Evolutionary conservation across 257 asterid genomes (phyloP), one percentile per base, ranked within the genome.

Genomic region (Striga asiatica): DNA sequence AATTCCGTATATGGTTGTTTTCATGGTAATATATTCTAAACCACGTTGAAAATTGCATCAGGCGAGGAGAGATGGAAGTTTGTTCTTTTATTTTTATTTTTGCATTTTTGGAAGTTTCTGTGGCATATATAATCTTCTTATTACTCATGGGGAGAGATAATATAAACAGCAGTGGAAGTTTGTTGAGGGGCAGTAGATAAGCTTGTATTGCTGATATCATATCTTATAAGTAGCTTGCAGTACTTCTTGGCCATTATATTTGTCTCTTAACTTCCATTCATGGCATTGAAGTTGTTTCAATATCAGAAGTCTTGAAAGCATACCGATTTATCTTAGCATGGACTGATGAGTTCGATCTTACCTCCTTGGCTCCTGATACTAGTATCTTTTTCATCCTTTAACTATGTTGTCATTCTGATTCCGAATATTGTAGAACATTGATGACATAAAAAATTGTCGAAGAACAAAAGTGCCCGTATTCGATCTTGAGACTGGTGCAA

Each of bases 381-480:
- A 22, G 16, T 25, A 43, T 48, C 13, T 55, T 50, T 55, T 51
- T 61, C 21, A n/a, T 51, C 29, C 22, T 35, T 10, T 22, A 31
- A 65, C 66, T 29, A 27, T 60, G 18, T 42, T 64, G 46, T 46
- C 56, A 28, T 48, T 28, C 46, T 3, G n/a, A n/a, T 37, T 37
- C 21, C 58, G 65, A 56, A 48, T 45, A 56, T 74, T 66, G 69
- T 78, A 92, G 98, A 92, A 88, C 77, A 81, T 92, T 63, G 71
- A 78, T 64, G 98, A 88, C 66, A 72, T 92, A 66, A 92, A 78
- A 67, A 81, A 76, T 70, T 64, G 77, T 56, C 74, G 81, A 54
- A 74, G 86, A 76, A 84, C 98, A 38, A 88, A 88, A 72, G 78
- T 84, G 64, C 98, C 98, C 14, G 59, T 88, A 54, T 88, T 87